Percentiles rank a stretch among this genome's conserved stretches.
These are phyloP conservation scores for Lantana camara DNA, from an alignment of 257 asterid genomes.

Conservation along the genomic window DNA sequence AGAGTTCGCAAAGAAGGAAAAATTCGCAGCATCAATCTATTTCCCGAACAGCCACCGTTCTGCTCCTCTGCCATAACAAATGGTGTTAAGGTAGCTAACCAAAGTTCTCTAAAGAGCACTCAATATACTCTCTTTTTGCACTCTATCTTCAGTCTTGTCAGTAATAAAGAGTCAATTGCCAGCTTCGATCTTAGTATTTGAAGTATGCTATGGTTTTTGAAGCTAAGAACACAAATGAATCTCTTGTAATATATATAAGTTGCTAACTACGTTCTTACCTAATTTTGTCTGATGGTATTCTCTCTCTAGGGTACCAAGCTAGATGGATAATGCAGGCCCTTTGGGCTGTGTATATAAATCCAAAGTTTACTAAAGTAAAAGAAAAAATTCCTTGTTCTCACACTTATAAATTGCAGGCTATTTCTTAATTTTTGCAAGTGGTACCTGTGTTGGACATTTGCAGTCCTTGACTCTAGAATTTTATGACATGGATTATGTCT, in stretches of 20 bases:
- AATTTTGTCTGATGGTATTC: slow-evolving; percentile 3
- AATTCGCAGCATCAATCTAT: slow-evolving; percentile 62
- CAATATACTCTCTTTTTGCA: too few relatives aligned
- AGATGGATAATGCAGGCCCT: background rate
- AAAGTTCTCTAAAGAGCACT: slow-evolving; percentile 2
- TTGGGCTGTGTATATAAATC: background rate
- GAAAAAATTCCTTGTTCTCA: background rate
- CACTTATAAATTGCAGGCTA: background rate
- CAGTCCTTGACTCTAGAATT: too few relatives aligned
- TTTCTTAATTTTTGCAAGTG: background rate
- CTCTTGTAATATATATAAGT: slow-evolving; percentile 1
- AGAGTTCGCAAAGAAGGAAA: slow-evolving; percentile 58
- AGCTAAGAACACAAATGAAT: slow-evolving; percentile 1
- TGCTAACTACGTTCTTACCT: background rate
- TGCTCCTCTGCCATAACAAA: slow-evolving; percentile 72
- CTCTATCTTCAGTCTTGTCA: background rate
- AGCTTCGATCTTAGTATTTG: too few relatives aligned
- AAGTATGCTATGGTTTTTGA: background rate
- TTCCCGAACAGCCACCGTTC: slow-evolving; percentile 73
- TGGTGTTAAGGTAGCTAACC: slow-evolving; percentile 74
- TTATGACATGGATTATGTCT: too few relatives aligned
- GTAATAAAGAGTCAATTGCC: too few relatives aligned
- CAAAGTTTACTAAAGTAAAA: background rate
- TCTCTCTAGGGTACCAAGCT: background rate
- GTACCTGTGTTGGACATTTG: too few relatives aligned